These are phyloP conservation scores for Chrysosphaeria jannelii DNA, from an alignment of 2,329 filamentous ascomycete species.

Conservation along the genomic window DNA sequence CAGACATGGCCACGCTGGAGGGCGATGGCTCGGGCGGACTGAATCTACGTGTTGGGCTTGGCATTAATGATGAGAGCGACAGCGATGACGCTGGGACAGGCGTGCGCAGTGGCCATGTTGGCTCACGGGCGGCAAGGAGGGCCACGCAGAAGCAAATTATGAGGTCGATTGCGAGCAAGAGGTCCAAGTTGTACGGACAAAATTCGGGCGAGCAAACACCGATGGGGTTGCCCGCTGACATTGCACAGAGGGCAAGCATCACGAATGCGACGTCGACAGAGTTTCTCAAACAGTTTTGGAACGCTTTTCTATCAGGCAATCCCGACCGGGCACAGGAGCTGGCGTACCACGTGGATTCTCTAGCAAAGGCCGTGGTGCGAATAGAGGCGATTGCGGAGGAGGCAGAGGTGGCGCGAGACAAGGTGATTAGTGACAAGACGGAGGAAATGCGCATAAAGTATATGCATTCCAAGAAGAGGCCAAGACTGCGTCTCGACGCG, in stretches of 20 bases:
- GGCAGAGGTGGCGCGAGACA: conserved; percentile 43
- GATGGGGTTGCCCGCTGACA: conserved; percentile 24
- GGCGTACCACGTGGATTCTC: conserved; percentile 51
- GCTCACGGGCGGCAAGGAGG: conserved; percentile 34
- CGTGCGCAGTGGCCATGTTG: conserved; percentile 18
- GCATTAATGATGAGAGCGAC: conserved; percentile 39
- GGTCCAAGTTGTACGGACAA: conserved; percentile 24
- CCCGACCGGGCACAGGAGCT: conserved; percentile 53
- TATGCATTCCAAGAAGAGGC: conserved; percentile 42
- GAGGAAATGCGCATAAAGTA: conserved; percentile 40
- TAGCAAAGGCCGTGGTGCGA: conserved; percentile 45
- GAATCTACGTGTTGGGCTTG: conserved; percentile 31
- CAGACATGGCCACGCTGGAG: conserved; percentile 24
- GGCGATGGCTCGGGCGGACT: conserved; percentile 18
- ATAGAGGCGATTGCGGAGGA: conserved; percentile 55
- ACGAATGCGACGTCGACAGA: conserved; percentile 86
- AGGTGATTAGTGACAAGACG: conserved; percentile 34
- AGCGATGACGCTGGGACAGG: conserved; percentile 18
- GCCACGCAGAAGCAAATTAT: conserved; percentile 36
- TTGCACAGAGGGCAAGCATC: conserved; percentile 26
- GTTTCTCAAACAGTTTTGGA: conserved; percentile 95
- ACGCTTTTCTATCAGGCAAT: conserved; percentile 68
- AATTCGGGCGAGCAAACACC: conserved; percentile 16
- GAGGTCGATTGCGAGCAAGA: conserved; percentile 28
- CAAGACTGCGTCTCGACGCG: conserved; percentile 33